A percentile compares a stretch with the other conserved stretches of the same genome.
These are phyloP conservation scores for Aspergillus sp. DNA, from an alignment of 2,329 filamentous ascomycete species.

Conservation along the genomic window DNA sequence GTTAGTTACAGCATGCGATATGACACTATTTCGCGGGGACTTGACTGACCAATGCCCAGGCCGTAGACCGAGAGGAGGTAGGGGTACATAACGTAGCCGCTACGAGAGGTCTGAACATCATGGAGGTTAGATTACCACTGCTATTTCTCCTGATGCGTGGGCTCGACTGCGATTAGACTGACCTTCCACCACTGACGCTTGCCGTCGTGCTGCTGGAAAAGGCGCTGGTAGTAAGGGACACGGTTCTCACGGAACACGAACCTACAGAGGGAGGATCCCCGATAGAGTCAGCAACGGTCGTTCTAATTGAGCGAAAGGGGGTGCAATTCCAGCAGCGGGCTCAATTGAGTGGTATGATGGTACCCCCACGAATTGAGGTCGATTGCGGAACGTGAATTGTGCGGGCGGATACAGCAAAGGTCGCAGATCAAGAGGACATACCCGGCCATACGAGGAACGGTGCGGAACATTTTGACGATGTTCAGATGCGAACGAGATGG, in stretches of 20 bases:
- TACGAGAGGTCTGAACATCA: constrained; percentile 50
- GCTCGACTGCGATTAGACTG: constrained; percentile 30
- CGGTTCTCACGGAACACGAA: constrained; percentile 64
- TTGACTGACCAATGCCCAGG: constrained; percentile 48
- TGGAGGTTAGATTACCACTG: not conserved
- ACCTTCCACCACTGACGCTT: constrained; percentile 68
- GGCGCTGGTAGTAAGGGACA: constrained; percentile 65
- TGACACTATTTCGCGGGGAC: constrained; percentile 17
- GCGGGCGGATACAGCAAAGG: not conserved
- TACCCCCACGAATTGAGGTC: constrained; percentile 13
- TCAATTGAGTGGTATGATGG: not conserved
- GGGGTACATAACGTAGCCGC: constrained; percentile 58
- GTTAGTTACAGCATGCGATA: constrained; percentile 15
- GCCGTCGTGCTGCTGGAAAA: constrained; percentile 65
- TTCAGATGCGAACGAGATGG: constrained; percentile 21
- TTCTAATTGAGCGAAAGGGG: not conserved
- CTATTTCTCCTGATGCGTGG: not conserved
- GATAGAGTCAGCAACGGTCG: constrained; percentile 16
- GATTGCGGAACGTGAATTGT: constrained; percentile 13
- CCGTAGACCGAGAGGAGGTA: constrained; percentile 56
- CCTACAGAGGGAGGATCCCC: constrained; percentile 26
- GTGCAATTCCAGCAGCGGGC: not conserved
- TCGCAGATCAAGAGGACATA: constrained; percentile 26
- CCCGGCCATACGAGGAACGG: constrained; percentile 42
- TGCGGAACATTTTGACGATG: constrained; percentile 42